Percentiles rank a stretch among this genome's conserved stretches.
phyloP scores from a whole-genome alignment of 495 filamentous ascomycete genomes.

The Penicillium egyptiacum region DNA sequence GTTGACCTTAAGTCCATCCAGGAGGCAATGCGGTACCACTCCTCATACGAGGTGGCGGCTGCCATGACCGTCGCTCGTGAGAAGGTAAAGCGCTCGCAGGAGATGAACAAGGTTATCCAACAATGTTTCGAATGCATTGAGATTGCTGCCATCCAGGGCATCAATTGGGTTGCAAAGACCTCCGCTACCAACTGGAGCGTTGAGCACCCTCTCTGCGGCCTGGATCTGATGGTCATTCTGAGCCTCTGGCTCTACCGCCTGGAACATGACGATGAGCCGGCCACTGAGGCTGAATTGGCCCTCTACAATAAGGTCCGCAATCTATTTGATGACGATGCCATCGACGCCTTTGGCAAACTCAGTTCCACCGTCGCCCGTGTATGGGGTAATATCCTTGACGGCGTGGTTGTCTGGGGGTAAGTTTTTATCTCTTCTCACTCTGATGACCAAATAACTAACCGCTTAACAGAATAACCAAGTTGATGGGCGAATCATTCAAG shows the following conservation, averaged over 20 bases:
- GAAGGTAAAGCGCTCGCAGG: constrained; percentile 87
- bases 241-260: constrained; percentile 97
- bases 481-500: constrained; percentile 98
- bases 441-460: constrained; percentile 45
- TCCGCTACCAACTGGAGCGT: constrained; percentile 99
- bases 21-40: constrained; percentile 95
- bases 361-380: constrained; percentile 91
- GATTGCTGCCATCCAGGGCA: constrained; percentile 88
- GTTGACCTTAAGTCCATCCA: constrained; percentile 95
- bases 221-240: constrained; percentile 98
- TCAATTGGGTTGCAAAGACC: constrained; percentile 96
- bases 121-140: constrained; percentile 98
- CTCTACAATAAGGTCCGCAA: constrained; percentile 96
- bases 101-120: constrained; percentile 98
- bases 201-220: constrained; percentile 92
- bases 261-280: constrained; percentile 97
- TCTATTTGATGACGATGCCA: constrained; percentile 86
- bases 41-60: constrained; percentile 92
- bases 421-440: constrained; percentile 29
- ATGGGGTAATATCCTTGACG: constrained; percentile 98
- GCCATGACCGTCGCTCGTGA: constrained; percentile 94
- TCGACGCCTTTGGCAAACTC: constrained; percentile 78
- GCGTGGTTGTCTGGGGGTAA: constrained; percentile 98
- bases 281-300: constrained; percentile 82
- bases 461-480: constrained; percentile 77